Base-by-base conservation (phyloP, 2,329 filamentous ascomycete species). In the Chaetoscypha palmicola region DNA sequence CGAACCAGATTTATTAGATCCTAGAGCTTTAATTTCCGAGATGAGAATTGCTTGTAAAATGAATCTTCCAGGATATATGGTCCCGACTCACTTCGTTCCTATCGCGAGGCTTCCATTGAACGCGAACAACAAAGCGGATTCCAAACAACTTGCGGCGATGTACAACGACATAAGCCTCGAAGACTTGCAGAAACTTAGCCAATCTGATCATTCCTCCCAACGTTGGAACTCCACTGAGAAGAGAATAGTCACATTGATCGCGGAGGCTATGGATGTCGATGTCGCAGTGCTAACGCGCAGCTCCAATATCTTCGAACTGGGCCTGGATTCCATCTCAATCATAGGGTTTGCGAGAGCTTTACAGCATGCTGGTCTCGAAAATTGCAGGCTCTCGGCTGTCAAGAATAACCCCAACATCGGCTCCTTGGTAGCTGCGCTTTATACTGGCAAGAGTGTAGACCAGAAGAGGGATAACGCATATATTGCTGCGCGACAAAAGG, bases 71-170 rank as follows among this genome's bases (percentile, higher is more conserved):
- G 76, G 74, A 0, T 96, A 96, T 61, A 96, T 96, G 90, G 77
- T 96, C 2, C 91, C 90, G 1, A 90, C 87, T 0, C 86, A 92
- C 57, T 79, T 94, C 46, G 68, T 95, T 19, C 76, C 75, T 3
- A 66, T 95, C 5, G 73, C 79, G 0, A 72, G 68, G 5, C 79
- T 96, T 42, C 90, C 90, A 0, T 69, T 96, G 0, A 94, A 87
- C 1, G 69, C 85, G 5, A 96, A 95, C 62, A 95, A 95, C 64
- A 96, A 96, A 60, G 83, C 84, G 0, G 89, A 96, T 56, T 71
- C 73, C 5, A 91, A 84, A 57, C 69, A 72, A 26, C 65, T 96
- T 2, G 81, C 76, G 45, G 63, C 66, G 0, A 64, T 94, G 1
- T 95, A 91, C 57, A 64, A 74, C 8, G 65, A 68, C 0, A 60